Conservation (phyloP, 2,329 filamentous ascomycete species). For the Pseudogymnoascus verrucosus region DNA sequence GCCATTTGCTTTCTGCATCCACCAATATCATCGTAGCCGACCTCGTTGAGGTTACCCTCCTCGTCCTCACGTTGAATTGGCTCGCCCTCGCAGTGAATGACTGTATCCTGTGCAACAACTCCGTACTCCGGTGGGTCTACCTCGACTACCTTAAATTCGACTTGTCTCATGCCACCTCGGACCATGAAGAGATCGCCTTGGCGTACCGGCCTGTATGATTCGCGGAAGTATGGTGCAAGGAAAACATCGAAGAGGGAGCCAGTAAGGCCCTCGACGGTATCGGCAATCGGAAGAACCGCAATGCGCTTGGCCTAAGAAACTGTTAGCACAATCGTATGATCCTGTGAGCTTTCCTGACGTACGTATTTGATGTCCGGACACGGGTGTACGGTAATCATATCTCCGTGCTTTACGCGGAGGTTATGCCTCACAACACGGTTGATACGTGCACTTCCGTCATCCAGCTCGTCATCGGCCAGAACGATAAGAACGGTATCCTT, state of each 20-base stretch:
- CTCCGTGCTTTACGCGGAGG: conserved; percentile 94
- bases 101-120: conserved; percentile 96
- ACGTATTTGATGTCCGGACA: conserved; percentile 99
- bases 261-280: conserved; percentile 95
- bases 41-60: conserved; percentile 98
- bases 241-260: conserved; percentile 98
- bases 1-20: conserved; percentile 99
- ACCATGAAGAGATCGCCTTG: conserved; percentile 98
- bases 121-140: conserved; percentile 97
- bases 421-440: conserved; percentile 99
- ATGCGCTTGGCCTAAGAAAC: conserved; percentile 82
- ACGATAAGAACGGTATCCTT: conserved; percentile 99
- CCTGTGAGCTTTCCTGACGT: conserved; percentile 33
- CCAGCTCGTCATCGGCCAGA: conserved; percentile 91
- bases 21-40: conserved; percentile 98
- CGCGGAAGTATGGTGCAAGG: conserved; percentile 98
- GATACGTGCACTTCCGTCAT: conserved; percentile 93
- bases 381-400: conserved; percentile 93
- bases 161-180: conserved; percentile 95
- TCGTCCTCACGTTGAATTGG: conserved; percentile 97
- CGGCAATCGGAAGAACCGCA: conserved; percentile 93
- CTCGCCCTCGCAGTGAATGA: conserved; percentile 98
- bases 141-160: conserved; percentile 99
- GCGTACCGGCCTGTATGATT: conserved; percentile 93
- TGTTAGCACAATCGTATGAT: conserved; percentile 20